phyloP scores from a whole-genome alignment of 2,329 filamentous ascomycete species.

The Podosphaera leucotricha region DNA sequence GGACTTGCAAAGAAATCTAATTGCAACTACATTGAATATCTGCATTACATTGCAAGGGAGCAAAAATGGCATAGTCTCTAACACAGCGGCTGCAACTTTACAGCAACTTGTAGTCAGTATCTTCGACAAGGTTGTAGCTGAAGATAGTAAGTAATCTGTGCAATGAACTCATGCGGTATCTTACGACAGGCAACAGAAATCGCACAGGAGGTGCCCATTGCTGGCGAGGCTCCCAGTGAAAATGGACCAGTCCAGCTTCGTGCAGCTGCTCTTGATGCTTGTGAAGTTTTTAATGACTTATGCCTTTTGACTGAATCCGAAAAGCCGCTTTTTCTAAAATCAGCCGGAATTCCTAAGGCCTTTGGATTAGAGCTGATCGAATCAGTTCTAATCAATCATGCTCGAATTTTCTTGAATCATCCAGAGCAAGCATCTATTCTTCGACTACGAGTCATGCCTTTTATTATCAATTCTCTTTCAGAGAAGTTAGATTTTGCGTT shows the following conservation, averaged over 20 bases:
- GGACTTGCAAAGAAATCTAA: constrained; percentile 56
- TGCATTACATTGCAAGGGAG: constrained; percentile 78
- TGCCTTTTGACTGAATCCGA: constrained; percentile 72
- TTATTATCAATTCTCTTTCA: constrained; percentile 54
- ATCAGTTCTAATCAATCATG: constrained; percentile 67
- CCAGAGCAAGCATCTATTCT: constrained; percentile 62
- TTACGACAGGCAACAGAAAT: constrained; percentile 11
- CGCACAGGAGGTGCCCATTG: constrained; percentile 27
- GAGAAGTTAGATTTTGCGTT: constrained; percentile 60
- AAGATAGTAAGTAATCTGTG: constrained; percentile 41
- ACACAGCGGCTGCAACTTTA: constrained; percentile 86
- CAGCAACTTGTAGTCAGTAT: constrained; percentile 83
- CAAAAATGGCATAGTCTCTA: constrained; percentile 84
- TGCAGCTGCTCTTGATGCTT: constrained; percentile 64
- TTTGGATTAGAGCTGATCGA: constrained; percentile 85
- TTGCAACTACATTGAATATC: constrained; percentile 67
- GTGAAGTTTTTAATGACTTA: constrained; percentile 69
- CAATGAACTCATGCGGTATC: neutral
- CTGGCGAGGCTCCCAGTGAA: constrained; percentile 43
- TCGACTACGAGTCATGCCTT: constrained; percentile 55
- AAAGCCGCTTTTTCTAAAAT: constrained; percentile 57
- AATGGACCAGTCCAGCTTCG: constrained; percentile 42
- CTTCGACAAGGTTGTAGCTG: constrained; percentile 69
- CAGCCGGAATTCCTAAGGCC: constrained; percentile 53
- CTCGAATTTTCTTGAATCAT: constrained; percentile 54